Base-by-base conservation (phyloP, 805 yeast species). In the Saturnispora silvae region DNA sequence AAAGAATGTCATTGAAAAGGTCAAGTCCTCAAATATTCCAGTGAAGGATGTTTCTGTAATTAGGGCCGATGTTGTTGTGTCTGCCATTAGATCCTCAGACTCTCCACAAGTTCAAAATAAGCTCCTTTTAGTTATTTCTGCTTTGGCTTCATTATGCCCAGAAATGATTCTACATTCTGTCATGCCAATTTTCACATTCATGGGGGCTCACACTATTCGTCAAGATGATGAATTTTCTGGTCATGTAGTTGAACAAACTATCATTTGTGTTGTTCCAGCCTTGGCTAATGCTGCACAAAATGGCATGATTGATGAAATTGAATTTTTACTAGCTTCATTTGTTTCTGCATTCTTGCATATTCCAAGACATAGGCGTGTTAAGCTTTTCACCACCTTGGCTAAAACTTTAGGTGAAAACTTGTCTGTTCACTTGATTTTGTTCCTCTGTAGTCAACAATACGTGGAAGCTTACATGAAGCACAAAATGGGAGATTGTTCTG, bases 161-260 rank as follows among this genome's bases (percentile, higher is more conserved):
- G 96, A 89, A 52, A 74, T 81, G 22, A 86, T 92, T 20, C 64
- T 92, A 37, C 97, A 92, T 60, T 82, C 96, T 2, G 95, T 92
- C 7, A 92, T 92, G 98, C 98, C 98, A n/a, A 89, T 92, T 35
- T 92, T 92, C 65, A 92, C 98, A 1, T 92, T 92, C 51, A 92
- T 92, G 97, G 98, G 98, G 42, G 95, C 97, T 10, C 94, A 86
- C 52, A 87, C 96, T 11, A 74, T 92, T 36, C 79, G 95, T 51
- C 96, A 92, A 60, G 98, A 92, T 57, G 97, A 92, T 57, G 96
- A 85, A 54, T 89, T 83, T 52, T 85, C 96, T 0, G 81, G 81
- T 23, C 82, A 82, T 46, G 96, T 87, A 31, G 85, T 92, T 44
- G 94, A 86, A 51, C 92, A 84, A 54, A 89, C 98, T 2, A 80